phyloP scores from a whole-genome alignment of 2,329 filamentous ascomycete genomes.

The Westerdykella ornata region DNA sequence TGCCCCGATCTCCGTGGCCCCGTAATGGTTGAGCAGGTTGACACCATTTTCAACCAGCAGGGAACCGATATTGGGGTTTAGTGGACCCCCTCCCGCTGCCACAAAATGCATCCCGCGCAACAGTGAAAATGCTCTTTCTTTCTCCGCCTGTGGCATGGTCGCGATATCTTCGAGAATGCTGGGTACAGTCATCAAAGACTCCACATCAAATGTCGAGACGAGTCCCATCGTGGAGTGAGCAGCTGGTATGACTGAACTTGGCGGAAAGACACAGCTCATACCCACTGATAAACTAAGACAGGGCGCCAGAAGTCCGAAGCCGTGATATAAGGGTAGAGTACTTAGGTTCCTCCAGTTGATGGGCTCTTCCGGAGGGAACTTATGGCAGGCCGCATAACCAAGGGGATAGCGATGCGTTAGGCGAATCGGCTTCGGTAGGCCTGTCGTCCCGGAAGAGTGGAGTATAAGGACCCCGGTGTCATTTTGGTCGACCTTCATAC shows the following conservation, averaged over 20 bases:
- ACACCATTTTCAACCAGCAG: slow-evolving; percentile 16
- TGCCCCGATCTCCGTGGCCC: slow-evolving; percentile 34
- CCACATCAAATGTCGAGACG: no score
- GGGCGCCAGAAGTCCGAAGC: slow-evolving; percentile 31
- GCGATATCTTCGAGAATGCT: slow-evolving; percentile 33
- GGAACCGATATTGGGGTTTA: slow-evolving; percentile 21
- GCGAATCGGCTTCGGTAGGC: slow-evolving; percentile 55
- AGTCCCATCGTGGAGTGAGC: not conserved
- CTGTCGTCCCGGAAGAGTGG: slow-evolving; percentile 50
- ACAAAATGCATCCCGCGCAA: slow-evolving; percentile 25
- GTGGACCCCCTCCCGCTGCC: slow-evolving; percentile 28
- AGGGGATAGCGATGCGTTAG: slow-evolving; percentile 42
- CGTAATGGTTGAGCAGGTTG: slow-evolving; percentile 34
- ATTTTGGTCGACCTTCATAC: not conserved
- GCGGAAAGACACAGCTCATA: slow-evolving; percentile 24
- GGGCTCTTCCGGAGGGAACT: not conserved
- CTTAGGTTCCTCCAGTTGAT: slow-evolving; percentile 20
- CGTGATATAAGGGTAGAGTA: slow-evolving; percentile 33
- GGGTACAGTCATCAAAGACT: slow-evolving; percentile 33
- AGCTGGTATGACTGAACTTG: slow-evolving; percentile 15
- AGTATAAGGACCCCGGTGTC: slow-evolving; percentile 39
- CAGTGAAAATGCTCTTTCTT: not conserved
- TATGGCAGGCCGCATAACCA: slow-evolving; percentile 1
- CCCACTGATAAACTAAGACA: slow-evolving; percentile 27
- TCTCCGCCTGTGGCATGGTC: slow-evolving; percentile 3